Evolutionary conservation across 306 rosid genomes (phyloP), one percentile per base, ranked within the genome.

Genomic region (Carpinus fangiana): DNA sequence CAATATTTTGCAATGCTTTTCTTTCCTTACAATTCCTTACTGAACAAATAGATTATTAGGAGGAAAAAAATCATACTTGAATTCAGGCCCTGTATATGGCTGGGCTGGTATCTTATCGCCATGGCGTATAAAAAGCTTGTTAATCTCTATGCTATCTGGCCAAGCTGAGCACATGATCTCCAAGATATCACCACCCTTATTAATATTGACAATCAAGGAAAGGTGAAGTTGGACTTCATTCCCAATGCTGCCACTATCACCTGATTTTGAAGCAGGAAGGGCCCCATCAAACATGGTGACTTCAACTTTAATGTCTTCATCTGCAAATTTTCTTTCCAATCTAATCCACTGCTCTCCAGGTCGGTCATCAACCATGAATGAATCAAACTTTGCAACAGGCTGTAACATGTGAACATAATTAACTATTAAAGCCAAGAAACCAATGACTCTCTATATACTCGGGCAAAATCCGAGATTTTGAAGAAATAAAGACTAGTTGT

Each of bases 101-200:
- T 85, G 90, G 76, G 88, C 84, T 34, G 53, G 46, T 80, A 68
- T 71, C 62, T 81, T 89, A 62, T 76, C 78, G 61, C 75, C 55
- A 38, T 67, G 13, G 23, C 84, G 87, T 17, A 82, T 4, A 52
- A 77, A 77, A 67, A 92, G 78, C 78, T 80, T 86, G 75, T 86
- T 81, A 50, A 92, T 90, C 86, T 86, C 93, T 34, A 93, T 72
- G 43, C 45, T 75, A 77, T 91, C 91, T n/a, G 90, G 91, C 99
- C 98, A 93, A 78, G 88, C 98, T 16, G 96, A 93, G 85, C 99
- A 92, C 84, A 76, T 45, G 68, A 95, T 78, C 85, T 92, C 97
- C 82, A 95, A 78, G 67, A 83, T 79, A 9, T 78, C 75, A 20
- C 73, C 77, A 60, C 83, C 82, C 48, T 92, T 95, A 80, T 86